Base-by-base conservation (phyloP, 106 monocot species). In the Dendrobium huoshanense region DNA sequence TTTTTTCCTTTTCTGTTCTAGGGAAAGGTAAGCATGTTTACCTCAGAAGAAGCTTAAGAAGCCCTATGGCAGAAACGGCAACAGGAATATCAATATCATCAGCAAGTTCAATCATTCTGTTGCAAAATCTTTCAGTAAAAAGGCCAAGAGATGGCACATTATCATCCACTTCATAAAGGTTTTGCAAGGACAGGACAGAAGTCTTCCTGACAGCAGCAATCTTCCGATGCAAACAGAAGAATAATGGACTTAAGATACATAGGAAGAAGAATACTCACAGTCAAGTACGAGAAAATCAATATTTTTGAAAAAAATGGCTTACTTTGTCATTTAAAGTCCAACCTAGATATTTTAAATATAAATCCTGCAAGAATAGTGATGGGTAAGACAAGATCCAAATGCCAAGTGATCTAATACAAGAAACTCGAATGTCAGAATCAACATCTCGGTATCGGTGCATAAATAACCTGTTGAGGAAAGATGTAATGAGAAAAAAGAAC, bases 301-400 rank as follows among this genome's bases (percentile, higher is more conserved):
- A 37, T 37, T 43, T 75, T 43, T 27, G 33, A 31, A 20, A 20
- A 27, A 76, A 25, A 83, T 44, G 75, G 58, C 72, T 85, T 89
- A 91, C 97, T 86, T 95, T 95, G 82, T 98, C 97, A 88, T 98
- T 98, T 72, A 98, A 77, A 68, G 94, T 98, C 97, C 97, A 98
- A 1, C 97, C 97, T 79, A 98, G 94, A 82, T 98, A 98, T 70
- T 98, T 98, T 61, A 98, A 85, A 78, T 98, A 98, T 47, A 89
- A 87, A 85, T 98, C 97, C 84, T 98, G 92, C 85, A 98, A 92
- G 82, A 98, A 98, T 33, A 98, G 84, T 81, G 95, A 92, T 77
- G 97, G 94, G 80, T 98, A 98, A 70, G 90, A 91, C 64, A 87
- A 78, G 84, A 98, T 92, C 97, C 97, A 98, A n/a, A 82, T 74